These are phyloP conservation scores for Aspergillus olivimuriae DNA, from an alignment of 495 filamentous ascomycete genomes.

Conservation along the genomic window DNA sequence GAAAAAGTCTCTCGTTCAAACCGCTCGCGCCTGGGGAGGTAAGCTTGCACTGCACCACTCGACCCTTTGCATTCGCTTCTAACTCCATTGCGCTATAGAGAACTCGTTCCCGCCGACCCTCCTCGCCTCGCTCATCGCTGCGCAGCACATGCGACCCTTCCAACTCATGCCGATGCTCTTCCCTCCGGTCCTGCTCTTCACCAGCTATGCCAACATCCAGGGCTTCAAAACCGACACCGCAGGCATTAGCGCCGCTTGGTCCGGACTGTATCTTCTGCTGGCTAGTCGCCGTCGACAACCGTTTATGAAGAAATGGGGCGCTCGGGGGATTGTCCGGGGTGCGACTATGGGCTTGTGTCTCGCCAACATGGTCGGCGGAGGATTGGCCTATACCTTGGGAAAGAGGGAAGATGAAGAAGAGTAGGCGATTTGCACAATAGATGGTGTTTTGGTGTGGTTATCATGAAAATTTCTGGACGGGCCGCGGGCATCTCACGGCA, in stretches of 20 bases:
- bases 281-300: conserved; percentile 59
- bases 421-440: conserved; percentile 19
- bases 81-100: conserved; percentile 43
- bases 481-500: too few species aligned
- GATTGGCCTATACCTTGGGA: conserved; percentile 62
- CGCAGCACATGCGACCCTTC: conserved; percentile 70
- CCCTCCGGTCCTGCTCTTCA: conserved; percentile 77
- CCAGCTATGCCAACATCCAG: conserved; percentile 74
- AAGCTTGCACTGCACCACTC: conserved; percentile 21
- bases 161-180: conserved; percentile 73
- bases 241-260: conserved; percentile 80
- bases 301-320: conserved; percentile 54
- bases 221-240: conserved; percentile 76
- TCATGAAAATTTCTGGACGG: too few species aligned
- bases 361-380: conserved; percentile 64
- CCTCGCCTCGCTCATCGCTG: conserved; percentile 71
- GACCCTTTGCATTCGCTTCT: not conserved
- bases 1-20: conserved; percentile 45
- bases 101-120: conserved; percentile 71
- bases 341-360: conserved; percentile 63
- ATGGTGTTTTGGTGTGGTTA: too few species aligned
- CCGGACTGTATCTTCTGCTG: conserved; percentile 73
- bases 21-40: conserved; percentile 67
- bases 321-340: conserved; percentile 64
- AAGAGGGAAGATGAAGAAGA: conserved; percentile 50